Evolutionary conservation across 495 filamentous ascomycete species (phyloP).

Genomic region (Aspergillus nanangensis): DNA sequence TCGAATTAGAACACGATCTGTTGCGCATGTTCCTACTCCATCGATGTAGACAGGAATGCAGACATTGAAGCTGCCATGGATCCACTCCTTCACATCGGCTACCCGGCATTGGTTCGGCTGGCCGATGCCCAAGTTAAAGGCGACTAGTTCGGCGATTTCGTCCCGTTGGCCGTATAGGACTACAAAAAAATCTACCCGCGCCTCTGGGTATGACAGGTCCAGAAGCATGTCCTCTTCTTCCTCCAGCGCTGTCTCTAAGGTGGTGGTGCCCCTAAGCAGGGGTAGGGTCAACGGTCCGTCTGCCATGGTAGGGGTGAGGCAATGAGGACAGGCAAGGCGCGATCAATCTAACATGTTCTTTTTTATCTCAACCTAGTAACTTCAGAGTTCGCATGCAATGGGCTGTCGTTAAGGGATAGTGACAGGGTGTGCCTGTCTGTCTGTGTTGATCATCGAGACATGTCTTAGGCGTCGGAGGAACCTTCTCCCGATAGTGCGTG

Average conservation of each 20-base stretch:
- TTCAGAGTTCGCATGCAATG: no score
- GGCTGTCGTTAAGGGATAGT: no score
- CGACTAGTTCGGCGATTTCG: neutral
- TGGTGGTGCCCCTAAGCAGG: neutral
- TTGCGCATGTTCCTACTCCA: conserved; percentile 1
- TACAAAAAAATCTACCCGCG: conserved; percentile 7
- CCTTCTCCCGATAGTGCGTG: no score
- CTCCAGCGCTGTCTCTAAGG: neutral
- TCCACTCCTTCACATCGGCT: conserved; percentile 22
- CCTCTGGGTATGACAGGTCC: conserved; percentile 1
- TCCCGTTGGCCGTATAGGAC: neutral
- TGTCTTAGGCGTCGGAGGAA: no score
- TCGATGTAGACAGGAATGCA: conserved; percentile 24
- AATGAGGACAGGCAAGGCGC: no score
- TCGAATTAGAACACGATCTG: conserved; percentile 22
- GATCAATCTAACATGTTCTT: no score
- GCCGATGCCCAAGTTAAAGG: neutral
- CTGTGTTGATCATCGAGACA: no score
- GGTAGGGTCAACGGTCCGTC: neutral
- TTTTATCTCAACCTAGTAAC: no score
- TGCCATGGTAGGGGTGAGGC: no score
- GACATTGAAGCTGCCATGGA: conserved; percentile 33
- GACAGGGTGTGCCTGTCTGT: no score
- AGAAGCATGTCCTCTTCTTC: conserved; percentile 10
- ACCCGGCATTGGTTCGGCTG: conserved; percentile 7